phyloP scores from a whole-genome alignment of 139 green algal species.

The Chlorella sp. region DNA sequence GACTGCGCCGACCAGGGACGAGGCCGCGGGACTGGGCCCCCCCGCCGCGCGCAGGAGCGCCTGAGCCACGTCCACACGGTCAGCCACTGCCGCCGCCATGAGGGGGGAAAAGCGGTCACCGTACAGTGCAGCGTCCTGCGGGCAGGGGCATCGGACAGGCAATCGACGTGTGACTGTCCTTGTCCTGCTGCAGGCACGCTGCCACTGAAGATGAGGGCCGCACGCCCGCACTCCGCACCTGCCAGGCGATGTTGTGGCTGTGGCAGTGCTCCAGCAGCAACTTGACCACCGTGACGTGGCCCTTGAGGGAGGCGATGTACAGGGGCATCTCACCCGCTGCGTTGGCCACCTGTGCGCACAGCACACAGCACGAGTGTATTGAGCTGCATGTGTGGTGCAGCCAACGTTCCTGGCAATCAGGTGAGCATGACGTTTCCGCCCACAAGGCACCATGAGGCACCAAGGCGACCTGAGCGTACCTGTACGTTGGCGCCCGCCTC shows the following conservation, averaged over 20 bases:
- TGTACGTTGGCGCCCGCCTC: slow-evolving; percentile 27
- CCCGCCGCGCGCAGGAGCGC: slow-evolving; percentile 50
- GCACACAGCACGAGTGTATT: no score
- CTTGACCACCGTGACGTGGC: slow-evolving; percentile 55
- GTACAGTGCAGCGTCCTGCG: background rate
- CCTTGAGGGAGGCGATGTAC: slow-evolving; percentile 83
- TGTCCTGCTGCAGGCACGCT: no score
- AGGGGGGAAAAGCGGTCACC: slow-evolving; percentile 83
- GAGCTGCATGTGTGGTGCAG: no score
- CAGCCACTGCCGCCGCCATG: slow-evolving; percentile 75
- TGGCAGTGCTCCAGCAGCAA: slow-evolving; percentile 55
- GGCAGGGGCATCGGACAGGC: no score
- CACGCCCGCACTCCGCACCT: no score
- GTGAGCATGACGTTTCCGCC: no score
- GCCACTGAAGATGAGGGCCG: no score
- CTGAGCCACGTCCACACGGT: slow-evolving; percentile 29
- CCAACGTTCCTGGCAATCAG: no score
- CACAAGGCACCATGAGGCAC: no score
- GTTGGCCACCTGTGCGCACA: slow-evolving; percentile 35
- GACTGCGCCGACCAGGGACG: slow-evolving; percentile 29
- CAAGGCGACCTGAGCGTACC: background rate
- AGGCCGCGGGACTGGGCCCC: background rate
- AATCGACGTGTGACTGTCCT: no score
- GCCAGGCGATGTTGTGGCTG: slow-evolving; percentile 48
- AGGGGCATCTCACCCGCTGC: slow-evolving; percentile 65